Evolutionary conservation across 2,329 filamentous ascomycete genomes (phyloP), one percentile per base, ranked within the genome.

Genomic region (Raffaelea deltoideospora): DNA sequence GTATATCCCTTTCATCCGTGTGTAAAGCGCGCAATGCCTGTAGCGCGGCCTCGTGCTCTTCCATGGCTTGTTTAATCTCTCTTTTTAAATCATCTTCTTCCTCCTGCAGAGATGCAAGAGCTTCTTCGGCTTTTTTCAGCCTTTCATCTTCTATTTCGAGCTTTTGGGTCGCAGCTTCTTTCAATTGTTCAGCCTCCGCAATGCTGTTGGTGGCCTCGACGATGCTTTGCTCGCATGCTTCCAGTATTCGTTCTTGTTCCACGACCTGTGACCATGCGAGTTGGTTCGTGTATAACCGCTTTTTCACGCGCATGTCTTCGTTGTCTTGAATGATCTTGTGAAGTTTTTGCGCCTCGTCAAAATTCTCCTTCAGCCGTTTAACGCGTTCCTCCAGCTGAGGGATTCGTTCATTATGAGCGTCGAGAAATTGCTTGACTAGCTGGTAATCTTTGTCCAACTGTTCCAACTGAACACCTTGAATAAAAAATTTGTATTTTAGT

Each of bases 401-500:
- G 1, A 84, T 59, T 46, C 79, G 81, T 23, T 63, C 63, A 38
- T 78, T 68, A 40, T 78, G 83, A 24, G 72, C 72, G 44, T 94
- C 81, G 17, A 90, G 65, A 4, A 73, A 79, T 45, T 93, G 79
- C 42, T 80, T 76, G 13, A 95, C 75, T 39, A 94, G 64, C 40
- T 77, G 73, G 55, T 98, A 98, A 51, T 98, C 90, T 43, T 84
- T 78, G 52, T 94, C 85, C 10, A 98, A 67, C 47, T 88, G 79
- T 53, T 96, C 85, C 1, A 98, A 70, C 49, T 96, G 87, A 0
- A 94, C 92, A 20, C 90, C 90, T 48, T 87, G 85, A 41, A 94
- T 72, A 52, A 98, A 98, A 50, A 95, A 95, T 47, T 84, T 90
- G 65, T 96, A 98, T 54, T 98, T 98, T 41, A 88, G 77, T 4